Evolutionary conservation across 352 stramenopile species (phyloP).

Genomic region (Phytophthora cryptogea): DNA sequence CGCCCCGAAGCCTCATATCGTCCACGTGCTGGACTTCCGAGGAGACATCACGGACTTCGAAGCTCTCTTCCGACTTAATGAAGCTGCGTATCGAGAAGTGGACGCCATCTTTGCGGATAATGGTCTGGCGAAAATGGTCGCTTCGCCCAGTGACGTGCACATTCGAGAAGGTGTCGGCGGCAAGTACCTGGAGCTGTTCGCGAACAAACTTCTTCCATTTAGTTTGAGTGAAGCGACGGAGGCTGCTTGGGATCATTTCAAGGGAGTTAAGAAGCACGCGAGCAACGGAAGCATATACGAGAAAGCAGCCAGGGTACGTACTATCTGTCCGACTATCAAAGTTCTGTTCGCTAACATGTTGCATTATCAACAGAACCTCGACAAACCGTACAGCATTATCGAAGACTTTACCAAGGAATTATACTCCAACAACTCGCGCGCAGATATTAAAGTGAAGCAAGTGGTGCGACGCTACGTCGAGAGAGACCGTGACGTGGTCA

Average conservation of each 20-base stretch:
- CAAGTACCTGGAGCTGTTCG: conserved; percentile 34
- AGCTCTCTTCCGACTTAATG: conserved; percentile 18
- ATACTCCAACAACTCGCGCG: conserved; percentile 46
- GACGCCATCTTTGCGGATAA: conserved; percentile 33
- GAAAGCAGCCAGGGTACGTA: conserved; percentile 28
- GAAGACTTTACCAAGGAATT: conserved; percentile 66
- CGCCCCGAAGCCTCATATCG: conserved; percentile 6
- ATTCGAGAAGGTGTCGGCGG: conserved; percentile 24
- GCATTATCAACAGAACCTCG: conserved; percentile 22
- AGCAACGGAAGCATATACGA: conserved; percentile 35
- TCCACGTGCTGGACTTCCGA: conserved; percentile 19
- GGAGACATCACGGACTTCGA: conserved; percentile 27
- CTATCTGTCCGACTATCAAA: neutral
- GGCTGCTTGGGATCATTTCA: conserved; percentile 34
- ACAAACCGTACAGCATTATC: conserved; percentile 55
- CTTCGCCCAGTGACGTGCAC: conserved; percentile 24
- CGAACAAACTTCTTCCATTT: conserved; percentile 34
- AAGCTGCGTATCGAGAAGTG: conserved; percentile 23
- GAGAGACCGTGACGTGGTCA: conserved; percentile 56
- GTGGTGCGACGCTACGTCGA: conserved; percentile 62
- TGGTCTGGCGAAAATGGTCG: conserved; percentile 20
- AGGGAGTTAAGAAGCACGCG: conserved; percentile 33
- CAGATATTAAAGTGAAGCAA: conserved; percentile 56
- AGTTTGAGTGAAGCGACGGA: conserved; percentile 16
- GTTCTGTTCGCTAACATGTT: conserved; percentile 1